Base-by-base conservation (phyloP, 768 basidiomycete species). In the Auriscalpium orientale region DNA sequence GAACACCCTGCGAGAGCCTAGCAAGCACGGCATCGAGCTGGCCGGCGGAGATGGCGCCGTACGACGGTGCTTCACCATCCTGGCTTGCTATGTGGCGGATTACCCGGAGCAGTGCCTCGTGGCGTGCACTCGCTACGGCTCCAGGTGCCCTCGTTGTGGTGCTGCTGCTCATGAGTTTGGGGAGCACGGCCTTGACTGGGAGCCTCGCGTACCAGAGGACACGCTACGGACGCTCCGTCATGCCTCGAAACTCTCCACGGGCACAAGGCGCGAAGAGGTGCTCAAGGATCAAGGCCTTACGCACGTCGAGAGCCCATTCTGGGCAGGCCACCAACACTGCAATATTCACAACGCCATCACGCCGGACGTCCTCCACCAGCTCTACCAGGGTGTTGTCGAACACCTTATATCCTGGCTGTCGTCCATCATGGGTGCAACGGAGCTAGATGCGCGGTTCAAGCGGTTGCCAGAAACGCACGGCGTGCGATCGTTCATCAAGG, bases 31-130 rank as follows among this genome's bases (percentile, higher is more conserved):
- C 7, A 51, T 66, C 3, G 35, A 56, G 3, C 52, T 68, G 53
- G 18, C 44, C 1, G 55, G 61, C 40, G 59, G 48, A 0, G 60
- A 66, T 46, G 64, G 64, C 2, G 38, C 7, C 2, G 35, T 62
- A 1, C 62, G 61, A 4, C 44, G 34, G 1, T 56, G 58, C n/a
- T 49, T 49, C 38, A 66, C 66, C 8, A 56, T 64, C 18, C 33
- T 64, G 1, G 65, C 62, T 15, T 48, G 49, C 16, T 64, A 61
- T 35, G 50, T 58, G 13, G 63, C 55, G 2, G 65, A 67, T 44
- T 54, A 65, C 46, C 65, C 66, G 6, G 66, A 66, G 49, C 65
- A 67, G 40, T 61, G 56, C 22, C 58, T 65, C 1, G 57, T 65
- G 16, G 56, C 64, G 0, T 38, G 36, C 49, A 56, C 48, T 35